Percentiles rank a stretch among this genome's conserved stretches.
These are phyloP conservation scores for Hemileccinum rubropunctum DNA, from an alignment of 768 basidiomycete species.

Conservation along the genomic window DNA sequence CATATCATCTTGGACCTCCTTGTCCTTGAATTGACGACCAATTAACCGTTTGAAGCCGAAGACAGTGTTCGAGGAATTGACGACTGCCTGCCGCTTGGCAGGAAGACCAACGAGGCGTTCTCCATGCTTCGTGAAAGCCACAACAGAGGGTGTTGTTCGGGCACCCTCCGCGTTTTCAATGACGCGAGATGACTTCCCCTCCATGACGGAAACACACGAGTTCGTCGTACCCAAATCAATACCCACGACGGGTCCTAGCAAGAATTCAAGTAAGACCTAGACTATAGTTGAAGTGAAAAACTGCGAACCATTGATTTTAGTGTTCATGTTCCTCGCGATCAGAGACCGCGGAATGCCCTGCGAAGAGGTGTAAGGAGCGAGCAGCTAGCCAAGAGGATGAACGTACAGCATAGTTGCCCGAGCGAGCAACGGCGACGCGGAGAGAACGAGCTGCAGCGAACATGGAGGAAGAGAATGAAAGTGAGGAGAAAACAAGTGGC, in stretches of 20 bases:
- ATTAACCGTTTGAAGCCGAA: constrained; percentile 94
- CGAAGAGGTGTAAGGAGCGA: constrained; percentile 1
- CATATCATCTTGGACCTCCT: constrained; percentile 91
- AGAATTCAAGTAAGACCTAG: not conserved
- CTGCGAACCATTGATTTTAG: constrained; percentile 79
- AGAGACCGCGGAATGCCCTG: constrained; percentile 67
- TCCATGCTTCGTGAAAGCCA: constrained; percentile 98
- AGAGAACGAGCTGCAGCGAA: constrained; percentile 66
- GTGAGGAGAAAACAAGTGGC: constrained; percentile 29
- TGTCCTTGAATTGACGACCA: constrained; percentile 89
- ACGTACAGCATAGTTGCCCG: constrained; percentile 64
- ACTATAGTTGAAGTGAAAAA: not conserved
- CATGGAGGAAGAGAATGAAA: constrained; percentile 58
- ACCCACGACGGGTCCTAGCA: constrained; percentile 81
- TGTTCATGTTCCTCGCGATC: constrained; percentile 92
- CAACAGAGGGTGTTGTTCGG: constrained; percentile 96
- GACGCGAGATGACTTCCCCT: constrained; percentile 91
- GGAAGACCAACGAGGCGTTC: constrained; percentile 96
- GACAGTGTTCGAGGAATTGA: constrained; percentile 92
- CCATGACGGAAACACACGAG: constrained; percentile 93
- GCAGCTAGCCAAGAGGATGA: not conserved
- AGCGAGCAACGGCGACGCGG: constrained; percentile 55
- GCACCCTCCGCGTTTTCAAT: constrained; percentile 98
- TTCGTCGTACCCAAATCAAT: constrained; percentile 96
- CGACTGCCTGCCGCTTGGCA: constrained; percentile 95